Conservation (phyloP, 2,329 filamentous ascomycete species). For the Colletotrichum tabaci region DNA sequence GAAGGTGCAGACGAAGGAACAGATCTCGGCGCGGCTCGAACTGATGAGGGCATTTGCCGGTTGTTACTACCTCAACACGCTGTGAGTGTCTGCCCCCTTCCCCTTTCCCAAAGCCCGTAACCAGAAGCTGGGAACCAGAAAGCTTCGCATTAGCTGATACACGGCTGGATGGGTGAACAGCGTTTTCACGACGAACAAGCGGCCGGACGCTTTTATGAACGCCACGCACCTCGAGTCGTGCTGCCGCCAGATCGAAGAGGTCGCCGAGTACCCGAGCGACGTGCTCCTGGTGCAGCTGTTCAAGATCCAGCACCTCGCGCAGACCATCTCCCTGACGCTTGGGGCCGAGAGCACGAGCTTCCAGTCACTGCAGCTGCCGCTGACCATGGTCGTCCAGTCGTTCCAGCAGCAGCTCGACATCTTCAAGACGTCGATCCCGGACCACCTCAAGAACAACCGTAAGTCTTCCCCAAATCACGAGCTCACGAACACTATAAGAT, state of each 20-base stretch:
- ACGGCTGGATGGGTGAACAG: slow-evolving; percentile 42
- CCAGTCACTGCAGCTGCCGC: slow-evolving; percentile 55
- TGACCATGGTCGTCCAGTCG: slow-evolving; percentile 58
- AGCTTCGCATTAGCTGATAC: background rate
- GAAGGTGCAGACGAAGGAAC: slow-evolving; percentile 44
- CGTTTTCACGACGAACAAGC: slow-evolving; percentile 62
- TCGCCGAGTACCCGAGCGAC: slow-evolving; percentile 60
- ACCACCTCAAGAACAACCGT: slow-evolving; percentile 54
- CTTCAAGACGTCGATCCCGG: slow-evolving; percentile 55
- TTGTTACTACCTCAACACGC: slow-evolving; percentile 65
- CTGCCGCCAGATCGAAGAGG: slow-evolving; percentile 58
- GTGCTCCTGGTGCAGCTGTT: slow-evolving; percentile 62
- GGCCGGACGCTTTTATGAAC: slow-evolving; percentile 64
- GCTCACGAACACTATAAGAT: too few relatives aligned
- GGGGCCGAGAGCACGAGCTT: slow-evolving; percentile 45
- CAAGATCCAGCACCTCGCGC: slow-evolving; percentile 63
- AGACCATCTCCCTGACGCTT: slow-evolving; percentile 61
- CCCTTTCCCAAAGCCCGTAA: too few relatives aligned
- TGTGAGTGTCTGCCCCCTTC: slow-evolving; percentile 53
- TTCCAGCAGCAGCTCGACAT: slow-evolving; percentile 61
- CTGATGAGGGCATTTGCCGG: slow-evolving; percentile 64
- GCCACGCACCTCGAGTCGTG: slow-evolving; percentile 60
- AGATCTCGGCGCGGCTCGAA: slow-evolving; percentile 53
- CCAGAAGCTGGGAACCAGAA: too few relatives aligned
- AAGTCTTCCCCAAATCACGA: slow-evolving; percentile 26